phyloP scores from a whole-genome alignment of 805 yeast genomes.

The Ogataea dorogensis region DNA sequence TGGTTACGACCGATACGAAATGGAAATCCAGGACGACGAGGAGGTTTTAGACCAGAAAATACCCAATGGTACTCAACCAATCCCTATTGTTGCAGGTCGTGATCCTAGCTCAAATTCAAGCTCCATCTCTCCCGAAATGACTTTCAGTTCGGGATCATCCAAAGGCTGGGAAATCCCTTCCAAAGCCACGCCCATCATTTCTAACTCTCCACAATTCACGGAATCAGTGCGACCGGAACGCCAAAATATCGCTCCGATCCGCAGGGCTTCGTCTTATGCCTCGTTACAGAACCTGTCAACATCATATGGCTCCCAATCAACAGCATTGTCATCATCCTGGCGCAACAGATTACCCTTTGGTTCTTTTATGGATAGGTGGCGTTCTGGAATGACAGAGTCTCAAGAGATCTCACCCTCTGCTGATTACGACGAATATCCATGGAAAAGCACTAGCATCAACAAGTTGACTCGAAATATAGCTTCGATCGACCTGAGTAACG shows the following conservation, averaged over 20 bases:
- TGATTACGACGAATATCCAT: slow-evolving; percentile 31
- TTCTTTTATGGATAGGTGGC: slow-evolving; percentile 32
- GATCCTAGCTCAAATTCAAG: slow-evolving; percentile 6
- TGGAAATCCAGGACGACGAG: background rate
- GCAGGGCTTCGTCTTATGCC: slow-evolving; percentile 33
- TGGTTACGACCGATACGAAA: slow-evolving; percentile 34
- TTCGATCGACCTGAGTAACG: slow-evolving; percentile 8
- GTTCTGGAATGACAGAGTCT: slow-evolving; percentile 11
- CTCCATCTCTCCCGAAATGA: slow-evolving; percentile 16
- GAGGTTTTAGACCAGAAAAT: slow-evolving; percentile 3
- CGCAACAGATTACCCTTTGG: slow-evolving; percentile 27
- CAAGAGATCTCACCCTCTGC: slow-evolving; percentile 27
- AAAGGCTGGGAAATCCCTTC: slow-evolving; percentile 47
- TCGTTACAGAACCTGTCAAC: slow-evolving; percentile 37
- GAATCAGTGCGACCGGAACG: slow-evolving; percentile 23
- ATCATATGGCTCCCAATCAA: slow-evolving; percentile 35
- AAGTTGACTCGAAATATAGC: slow-evolving; percentile 10
- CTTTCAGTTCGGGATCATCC: slow-evolving; percentile 17
- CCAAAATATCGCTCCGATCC: slow-evolving; percentile 21
- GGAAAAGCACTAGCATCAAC: slow-evolving; percentile 20
- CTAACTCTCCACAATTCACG: slow-evolving; percentile 22
- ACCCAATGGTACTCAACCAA: slow-evolving; percentile 19
- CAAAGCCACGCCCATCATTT: slow-evolving; percentile 23
- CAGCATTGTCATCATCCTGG: slow-evolving; percentile 28
- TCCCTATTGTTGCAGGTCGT: slow-evolving; percentile 21